These are phyloP conservation scores for Parascedosporium putredinis DNA, from an alignment of 2,329 filamentous ascomycete species.

Conservation along the genomic window DNA sequence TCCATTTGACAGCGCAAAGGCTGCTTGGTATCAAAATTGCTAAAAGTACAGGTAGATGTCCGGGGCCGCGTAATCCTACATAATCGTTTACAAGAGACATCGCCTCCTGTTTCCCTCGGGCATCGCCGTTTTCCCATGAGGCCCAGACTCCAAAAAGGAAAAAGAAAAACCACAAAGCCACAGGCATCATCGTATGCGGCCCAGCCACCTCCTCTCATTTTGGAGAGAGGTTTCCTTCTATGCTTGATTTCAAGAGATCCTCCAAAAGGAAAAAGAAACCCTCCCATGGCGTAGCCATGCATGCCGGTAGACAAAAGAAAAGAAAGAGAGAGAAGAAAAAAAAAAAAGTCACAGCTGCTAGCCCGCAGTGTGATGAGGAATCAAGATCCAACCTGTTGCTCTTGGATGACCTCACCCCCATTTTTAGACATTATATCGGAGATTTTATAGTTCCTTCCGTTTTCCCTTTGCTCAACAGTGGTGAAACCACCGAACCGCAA, in stretches of 20 bases:
- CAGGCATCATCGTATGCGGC: not conserved
- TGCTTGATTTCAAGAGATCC: no score
- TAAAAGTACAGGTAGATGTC: constrained; percentile 1
- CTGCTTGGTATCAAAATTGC: not conserved
- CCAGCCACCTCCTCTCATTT: not conserved
- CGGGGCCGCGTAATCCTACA: not conserved
- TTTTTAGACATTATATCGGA: not conserved
- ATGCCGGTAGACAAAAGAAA: no score
- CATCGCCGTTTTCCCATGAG: not conserved
- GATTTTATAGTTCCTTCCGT: not conserved
- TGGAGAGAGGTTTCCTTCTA: not conserved
- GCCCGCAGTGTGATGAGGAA: no score
- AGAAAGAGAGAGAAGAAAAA: not conserved
- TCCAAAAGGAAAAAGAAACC: no score
- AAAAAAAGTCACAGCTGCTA: not conserved
- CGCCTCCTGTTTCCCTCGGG: not conserved
- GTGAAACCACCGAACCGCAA: not conserved
- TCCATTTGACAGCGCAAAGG: not conserved
- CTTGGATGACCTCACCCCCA: not conserved
- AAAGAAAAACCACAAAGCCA: no score
- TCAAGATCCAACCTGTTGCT: not conserved
- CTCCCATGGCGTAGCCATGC: no score
- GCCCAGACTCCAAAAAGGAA: not conserved
- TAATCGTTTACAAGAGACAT: not conserved
- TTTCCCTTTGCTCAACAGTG: not conserved